Evolutionary conservation across 106 monocot genomes (phyloP).

Genomic region (Dendrobium catenatum): DNA sequence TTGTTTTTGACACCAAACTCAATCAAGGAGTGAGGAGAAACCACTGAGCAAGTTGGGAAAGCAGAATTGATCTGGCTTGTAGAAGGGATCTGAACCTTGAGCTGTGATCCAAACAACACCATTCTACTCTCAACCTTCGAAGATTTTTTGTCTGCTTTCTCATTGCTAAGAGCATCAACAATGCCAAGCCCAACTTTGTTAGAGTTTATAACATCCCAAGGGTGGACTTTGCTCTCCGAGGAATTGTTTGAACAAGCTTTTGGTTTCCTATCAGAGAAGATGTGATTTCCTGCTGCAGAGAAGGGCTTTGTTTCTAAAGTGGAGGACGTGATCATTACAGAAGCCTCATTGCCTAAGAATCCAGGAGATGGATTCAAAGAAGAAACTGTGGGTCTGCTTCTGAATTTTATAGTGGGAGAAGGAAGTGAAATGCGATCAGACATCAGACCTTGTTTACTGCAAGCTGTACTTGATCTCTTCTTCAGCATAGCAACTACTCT

Average conservation of each 20-base stretch:
- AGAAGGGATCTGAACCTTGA: slow-evolving; percentile 61
- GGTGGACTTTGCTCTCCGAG: neutral
- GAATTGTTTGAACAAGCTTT: neutral
- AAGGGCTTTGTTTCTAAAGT: slow-evolving; percentile 33
- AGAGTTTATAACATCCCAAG: neutral
- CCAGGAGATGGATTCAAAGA: neutral
- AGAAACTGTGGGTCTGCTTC: slow-evolving; percentile 4
- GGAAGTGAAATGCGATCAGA: slow-evolving; percentile 2
- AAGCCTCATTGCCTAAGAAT: neutral
- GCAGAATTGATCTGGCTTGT: neutral
- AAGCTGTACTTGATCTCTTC: neutral
- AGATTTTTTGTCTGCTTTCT: slow-evolving; percentile 6
- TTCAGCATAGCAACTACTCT: neutral
- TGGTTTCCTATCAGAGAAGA: slow-evolving; percentile 8
- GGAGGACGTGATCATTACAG: slow-evolving; percentile 2
- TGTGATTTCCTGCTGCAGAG: neutral
- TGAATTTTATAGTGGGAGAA: slow-evolving; percentile 20
- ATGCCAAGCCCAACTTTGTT: slow-evolving; percentile 32
- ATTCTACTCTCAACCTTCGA: slow-evolving; percentile 32
- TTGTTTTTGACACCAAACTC: slow-evolving; percentile 65
- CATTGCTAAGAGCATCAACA: slow-evolving; percentile 44
- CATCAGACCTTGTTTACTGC: neutral
- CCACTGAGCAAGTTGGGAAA: neutral
- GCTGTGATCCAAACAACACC: slow-evolving; percentile 64
- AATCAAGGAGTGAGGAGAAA: slow-evolving; percentile 22